Conservation (phyloP, 2,329 filamentous ascomycete genomes). For the Diaporthe sp. region DNA sequence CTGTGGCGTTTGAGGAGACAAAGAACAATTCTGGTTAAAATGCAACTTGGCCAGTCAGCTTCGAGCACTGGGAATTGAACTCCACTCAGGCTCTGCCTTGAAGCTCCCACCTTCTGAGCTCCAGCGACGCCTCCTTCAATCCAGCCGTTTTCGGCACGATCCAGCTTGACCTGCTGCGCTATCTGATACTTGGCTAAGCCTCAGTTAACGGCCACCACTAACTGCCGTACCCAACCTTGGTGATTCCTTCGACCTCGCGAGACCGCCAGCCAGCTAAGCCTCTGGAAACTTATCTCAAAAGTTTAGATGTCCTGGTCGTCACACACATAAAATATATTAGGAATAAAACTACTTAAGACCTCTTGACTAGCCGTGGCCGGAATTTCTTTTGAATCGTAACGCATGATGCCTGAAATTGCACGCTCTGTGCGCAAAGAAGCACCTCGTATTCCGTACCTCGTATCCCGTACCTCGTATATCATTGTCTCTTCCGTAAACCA, state of each 20-base stretch:
- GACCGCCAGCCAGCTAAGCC: neutral
- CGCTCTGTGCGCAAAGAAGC: too few relatives aligned
- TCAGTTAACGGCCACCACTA: neutral
- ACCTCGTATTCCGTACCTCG: too few relatives aligned
- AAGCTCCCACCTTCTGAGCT: neutral
- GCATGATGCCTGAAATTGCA: too few relatives aligned
- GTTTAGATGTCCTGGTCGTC: too few relatives aligned
- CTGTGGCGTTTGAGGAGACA: neutral
- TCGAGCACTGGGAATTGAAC: neutral
- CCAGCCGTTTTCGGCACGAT: neutral
- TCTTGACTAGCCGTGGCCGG: too few relatives aligned
- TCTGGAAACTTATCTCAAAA: too few relatives aligned
- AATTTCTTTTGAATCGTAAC: too few relatives aligned
- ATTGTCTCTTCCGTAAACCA: too few relatives aligned
- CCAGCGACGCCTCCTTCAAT: neutral
- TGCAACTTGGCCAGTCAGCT: neutral
- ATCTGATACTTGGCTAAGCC: neutral
- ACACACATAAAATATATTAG: too few relatives aligned
- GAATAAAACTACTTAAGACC: too few relatives aligned
- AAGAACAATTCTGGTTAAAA: too few relatives aligned
- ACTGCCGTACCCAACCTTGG: neutral
- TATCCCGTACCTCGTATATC: too few relatives aligned
- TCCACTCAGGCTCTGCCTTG: neutral
- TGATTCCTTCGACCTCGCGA: neutral
- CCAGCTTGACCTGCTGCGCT: neutral